These are phyloP conservation scores for Hibiscus trionum DNA, from an alignment of 345 rosid species.

Conservation along the genomic window DNA sequence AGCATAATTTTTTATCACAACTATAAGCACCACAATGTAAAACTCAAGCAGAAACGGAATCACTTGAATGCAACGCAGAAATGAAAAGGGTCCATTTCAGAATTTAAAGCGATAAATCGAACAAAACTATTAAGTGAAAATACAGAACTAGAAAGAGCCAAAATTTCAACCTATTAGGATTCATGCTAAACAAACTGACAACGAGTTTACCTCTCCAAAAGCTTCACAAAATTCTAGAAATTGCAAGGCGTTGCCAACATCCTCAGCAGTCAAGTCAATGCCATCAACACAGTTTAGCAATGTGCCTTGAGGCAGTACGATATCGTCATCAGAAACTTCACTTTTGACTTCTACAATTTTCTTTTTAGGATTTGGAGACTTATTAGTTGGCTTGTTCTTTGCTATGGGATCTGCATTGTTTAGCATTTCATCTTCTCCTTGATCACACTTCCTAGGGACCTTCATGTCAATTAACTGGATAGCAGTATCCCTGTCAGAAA, in stretches of 20 bases:
- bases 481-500: background rate
- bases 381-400: background rate
- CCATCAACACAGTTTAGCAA: background rate
- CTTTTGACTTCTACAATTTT: background rate
- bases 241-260: constrained; percentile 13
- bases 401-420: background rate
- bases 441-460: background rate
- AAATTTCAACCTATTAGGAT: background rate
- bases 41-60: background rate
- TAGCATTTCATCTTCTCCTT: background rate
- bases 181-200: constrained; percentile 1
- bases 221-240: constrained; percentile 24
- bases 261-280: constrained; percentile 11
- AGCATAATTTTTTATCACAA: background rate
- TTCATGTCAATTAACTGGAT: constrained; percentile 7
- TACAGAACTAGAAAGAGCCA: background rate
- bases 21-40: too few species aligned
- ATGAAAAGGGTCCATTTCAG: background rate
- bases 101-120: background rate
- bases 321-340: background rate
- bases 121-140: background rate
- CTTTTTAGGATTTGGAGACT: background rate
- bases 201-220: constrained; percentile 17
- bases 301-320: constrained; percentile 10
- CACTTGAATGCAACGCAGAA: background rate